A percentile compares a stretch with the other conserved stretches of the same genome.
Evolutionary conservation across 2,329 filamentous ascomycete species (phyloP).

Genomic region (Aaosphaeria pasadenensis): DNA sequence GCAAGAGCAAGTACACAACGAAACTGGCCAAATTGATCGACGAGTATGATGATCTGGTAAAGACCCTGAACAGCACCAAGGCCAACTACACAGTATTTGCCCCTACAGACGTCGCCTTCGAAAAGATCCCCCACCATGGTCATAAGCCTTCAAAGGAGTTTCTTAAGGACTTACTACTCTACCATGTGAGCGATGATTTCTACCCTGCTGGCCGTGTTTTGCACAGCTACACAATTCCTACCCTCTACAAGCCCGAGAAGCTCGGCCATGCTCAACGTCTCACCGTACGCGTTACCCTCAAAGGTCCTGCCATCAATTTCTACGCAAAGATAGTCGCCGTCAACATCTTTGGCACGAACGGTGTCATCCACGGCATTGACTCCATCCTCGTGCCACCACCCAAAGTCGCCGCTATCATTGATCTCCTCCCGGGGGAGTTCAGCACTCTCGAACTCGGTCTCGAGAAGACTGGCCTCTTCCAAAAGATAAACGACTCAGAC

Average conservation of each 20-base stretch:
- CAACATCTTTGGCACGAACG: conserved; percentile 74
- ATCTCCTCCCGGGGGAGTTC: conserved; percentile 66
- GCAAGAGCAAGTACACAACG: conserved; percentile 71
- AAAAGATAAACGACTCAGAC: conserved; percentile 53
- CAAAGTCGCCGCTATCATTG: conserved; percentile 60
- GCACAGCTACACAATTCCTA: conserved; percentile 70
- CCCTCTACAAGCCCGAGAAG: conserved; percentile 60
- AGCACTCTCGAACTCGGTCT: conserved; percentile 75
- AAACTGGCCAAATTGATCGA: conserved; percentile 74
- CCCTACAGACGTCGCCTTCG: conserved; percentile 74
- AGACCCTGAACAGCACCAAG: conserved; percentile 70
- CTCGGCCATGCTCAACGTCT: conserved; percentile 63
- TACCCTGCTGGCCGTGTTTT: conserved; percentile 68
- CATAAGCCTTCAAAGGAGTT: conserved; percentile 66
- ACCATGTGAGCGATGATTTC: conserved; percentile 69
- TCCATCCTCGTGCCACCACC: conserved; percentile 75
- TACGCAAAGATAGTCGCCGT: conserved; percentile 67
- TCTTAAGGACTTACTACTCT: conserved; percentile 66
- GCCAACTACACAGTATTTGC: conserved; percentile 79
- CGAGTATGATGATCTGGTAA: conserved; percentile 68
- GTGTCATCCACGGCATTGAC: conserved; percentile 76
- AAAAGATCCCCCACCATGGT: conserved; percentile 56
- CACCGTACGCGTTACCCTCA: conserved; percentile 60
- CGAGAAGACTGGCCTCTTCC: conserved; percentile 67
- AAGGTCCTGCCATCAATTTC: conserved; percentile 72